phyloP scores from a whole-genome alignment of 345 rosid genomes.

The Eucalyptus fibrosa region DNA sequence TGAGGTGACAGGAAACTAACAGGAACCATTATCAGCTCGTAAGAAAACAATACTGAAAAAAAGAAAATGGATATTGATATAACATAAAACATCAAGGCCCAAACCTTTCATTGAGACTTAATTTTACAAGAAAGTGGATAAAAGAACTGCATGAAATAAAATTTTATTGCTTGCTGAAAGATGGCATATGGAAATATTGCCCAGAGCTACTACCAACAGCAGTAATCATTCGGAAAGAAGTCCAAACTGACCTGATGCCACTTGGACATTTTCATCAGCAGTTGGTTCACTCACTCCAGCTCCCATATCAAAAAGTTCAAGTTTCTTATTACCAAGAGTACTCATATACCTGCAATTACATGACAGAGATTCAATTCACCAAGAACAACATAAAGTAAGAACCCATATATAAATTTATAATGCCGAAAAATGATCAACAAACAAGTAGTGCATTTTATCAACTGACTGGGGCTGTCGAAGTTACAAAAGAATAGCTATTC shows the following conservation, averaged over 20 bases:
- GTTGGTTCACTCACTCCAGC: constrained; percentile 86
- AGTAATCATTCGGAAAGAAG: neutral
- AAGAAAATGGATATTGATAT: neutral
- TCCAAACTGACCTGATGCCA: constrained; percentile 64
- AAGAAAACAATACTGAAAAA: neutral
- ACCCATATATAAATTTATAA: neutral
- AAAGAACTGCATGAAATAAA: neutral
- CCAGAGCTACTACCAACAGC: neutral
- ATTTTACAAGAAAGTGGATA: neutral
- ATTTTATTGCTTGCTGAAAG: neutral
- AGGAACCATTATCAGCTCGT: neutral
- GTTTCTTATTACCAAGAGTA: constrained; percentile 84
- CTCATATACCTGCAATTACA: constrained; percentile 61
- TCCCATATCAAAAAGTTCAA: constrained; percentile 87
- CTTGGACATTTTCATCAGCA: constrained; percentile 74
- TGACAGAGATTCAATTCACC: neutral
- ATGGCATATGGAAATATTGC: neutral
- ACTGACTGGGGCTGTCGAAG: neutral
- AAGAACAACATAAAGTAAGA: neutral
- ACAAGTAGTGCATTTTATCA: neutral
- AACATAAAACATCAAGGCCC: neutral
- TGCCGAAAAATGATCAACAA: neutral
- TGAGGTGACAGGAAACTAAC: neutral
- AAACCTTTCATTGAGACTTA: neutral
- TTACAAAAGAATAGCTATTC: neutral